Evolutionary conservation across 108 stramenopile genomes (phyloP), one percentile per base, ranked within the genome.

Genomic region (Cyclotella cryptica): DNA sequence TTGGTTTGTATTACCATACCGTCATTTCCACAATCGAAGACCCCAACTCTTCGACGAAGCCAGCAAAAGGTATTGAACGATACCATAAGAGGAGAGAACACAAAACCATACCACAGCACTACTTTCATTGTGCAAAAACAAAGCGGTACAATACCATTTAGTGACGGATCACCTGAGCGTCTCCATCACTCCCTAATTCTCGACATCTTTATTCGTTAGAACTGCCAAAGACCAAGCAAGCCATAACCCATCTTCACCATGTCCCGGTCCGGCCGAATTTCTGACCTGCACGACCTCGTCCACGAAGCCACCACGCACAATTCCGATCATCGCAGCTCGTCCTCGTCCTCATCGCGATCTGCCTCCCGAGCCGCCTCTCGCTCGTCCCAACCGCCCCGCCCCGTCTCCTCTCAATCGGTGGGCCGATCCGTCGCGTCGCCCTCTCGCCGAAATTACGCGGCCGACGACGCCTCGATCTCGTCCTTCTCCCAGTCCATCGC

Each of bases 391-490:
- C 51, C n/a, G n/a, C n/a, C n/a, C n/a, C n/a, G n/a, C n/a, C n/a
- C n/a, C n/a, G n/a, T n/a, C 63, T 64, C 64, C 45, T 45, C 64
- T 10, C 45, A 24, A 13, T 53, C 67, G 24, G 43, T 26, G 11
- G 11, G 13, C 14, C 67, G 52, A 30, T 69, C 49, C 52, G 9
- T 18, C 67, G 15, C 29, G 6, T 61, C 53, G 5, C 68, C 53
- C 26, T 15, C 10, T 28, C 55, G 53, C 29, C 51, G 39, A 7
- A 47, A 27, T 24, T 35, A 15, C 5, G 59, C 46, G 0, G 66
- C 68, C 18, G 72, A 74, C 68, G 73, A 81, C 45, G 80, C 72
- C 17, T 81, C 80, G 49, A 43, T 81, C 46, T 81, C 72, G 8
- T 63, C 60, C 80, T 81, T 81, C 47, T 47, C 80, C 17, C 57